Evolutionary conservation across 176 grass and related monocot genomes (phyloP).

Genomic region (Ensete glaucum): DNA sequence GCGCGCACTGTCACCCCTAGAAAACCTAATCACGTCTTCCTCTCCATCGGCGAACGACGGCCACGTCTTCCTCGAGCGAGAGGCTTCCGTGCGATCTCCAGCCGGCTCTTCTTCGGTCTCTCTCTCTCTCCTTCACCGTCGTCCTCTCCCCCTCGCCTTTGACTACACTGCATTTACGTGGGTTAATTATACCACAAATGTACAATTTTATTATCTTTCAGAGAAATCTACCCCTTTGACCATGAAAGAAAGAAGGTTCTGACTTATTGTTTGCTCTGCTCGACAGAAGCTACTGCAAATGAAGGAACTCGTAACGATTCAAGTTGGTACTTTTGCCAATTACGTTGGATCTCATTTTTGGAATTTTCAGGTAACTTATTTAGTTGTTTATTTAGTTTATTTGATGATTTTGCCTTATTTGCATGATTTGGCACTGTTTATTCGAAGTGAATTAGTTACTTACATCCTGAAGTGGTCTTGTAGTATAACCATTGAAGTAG

Average conservation of each 20-base stretch:
- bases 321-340: slow-evolving; percentile 43
- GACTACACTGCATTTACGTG: no score
- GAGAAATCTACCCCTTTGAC: background rate
- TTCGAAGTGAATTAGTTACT: background rate
- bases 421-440: background rate
- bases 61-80: no score
- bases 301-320: slow-evolving; percentile 45
- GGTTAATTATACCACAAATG: no score
- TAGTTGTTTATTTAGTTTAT: background rate
- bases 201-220: background rate
- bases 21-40: no score
- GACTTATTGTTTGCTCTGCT: background rate
- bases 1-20: no score
- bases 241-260: background rate
- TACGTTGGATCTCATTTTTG: slow-evolving; percentile 46
- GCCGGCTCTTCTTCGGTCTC: no score
- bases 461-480: background rate
- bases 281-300: slow-evolving; percentile 13
- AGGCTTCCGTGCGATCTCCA: no score
- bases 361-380: slow-evolving; percentile 40
- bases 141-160: no score
- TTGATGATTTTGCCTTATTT: background rate
- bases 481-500: background rate
- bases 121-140: no score
- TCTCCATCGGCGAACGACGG: no score